A percentile compares a stretch with the other conserved stretches of the same genome.
Conservation (phyloP, 106 monocot genomes). For the Allium cepa region DNA sequence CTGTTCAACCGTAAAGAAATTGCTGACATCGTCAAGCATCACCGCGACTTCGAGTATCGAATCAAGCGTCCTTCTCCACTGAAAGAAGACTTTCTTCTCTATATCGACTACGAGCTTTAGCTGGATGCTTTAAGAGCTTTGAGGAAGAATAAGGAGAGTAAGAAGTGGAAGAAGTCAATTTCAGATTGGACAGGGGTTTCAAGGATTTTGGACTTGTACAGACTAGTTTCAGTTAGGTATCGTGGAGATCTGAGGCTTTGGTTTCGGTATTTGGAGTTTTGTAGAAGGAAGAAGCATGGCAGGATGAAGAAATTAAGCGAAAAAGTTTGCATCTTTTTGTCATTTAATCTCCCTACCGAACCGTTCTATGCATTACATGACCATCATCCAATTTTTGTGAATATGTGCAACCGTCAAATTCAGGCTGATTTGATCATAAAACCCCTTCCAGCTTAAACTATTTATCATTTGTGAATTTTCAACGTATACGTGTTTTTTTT, state of each 20-base stretch:
- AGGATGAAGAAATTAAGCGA: conserved; percentile 61
- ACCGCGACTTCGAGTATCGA: conserved; percentile 85
- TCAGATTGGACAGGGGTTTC: conserved; percentile 52
- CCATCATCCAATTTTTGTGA: too few relatives aligned
- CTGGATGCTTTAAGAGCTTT: conserved; percentile 54
- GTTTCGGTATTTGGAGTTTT: conserved; percentile 87
- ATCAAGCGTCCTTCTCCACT: conserved; percentile 72
- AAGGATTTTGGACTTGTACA: conserved; percentile 67
- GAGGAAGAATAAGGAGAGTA: conserved; percentile 28
- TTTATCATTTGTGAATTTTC: too few relatives aligned
- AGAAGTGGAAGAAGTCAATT: conserved; percentile 75
- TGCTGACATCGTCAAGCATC: conserved; percentile 55
- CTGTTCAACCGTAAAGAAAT: conserved; percentile 66
- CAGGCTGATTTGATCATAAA: too few relatives aligned
- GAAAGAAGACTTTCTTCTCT: conserved; percentile 58
- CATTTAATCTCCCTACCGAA: too few relatives aligned
- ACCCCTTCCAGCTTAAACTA: too few relatives aligned
- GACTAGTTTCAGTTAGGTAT: conserved; percentile 33
- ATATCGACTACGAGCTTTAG: conserved; percentile 70
- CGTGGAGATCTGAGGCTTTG: conserved; percentile 80
- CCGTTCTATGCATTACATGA: too few relatives aligned
- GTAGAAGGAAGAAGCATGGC: conserved; percentile 47
- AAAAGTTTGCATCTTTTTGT: not conserved
- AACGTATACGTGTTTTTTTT: too few relatives aligned
- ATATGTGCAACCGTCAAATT: too few relatives aligned